Percentiles rank a stretch among this genome's conserved stretches.
These are phyloP conservation scores for Litsea cubeba DNA, from an alignment of 164 flowering plant species.

Conservation along the genomic window DNA sequence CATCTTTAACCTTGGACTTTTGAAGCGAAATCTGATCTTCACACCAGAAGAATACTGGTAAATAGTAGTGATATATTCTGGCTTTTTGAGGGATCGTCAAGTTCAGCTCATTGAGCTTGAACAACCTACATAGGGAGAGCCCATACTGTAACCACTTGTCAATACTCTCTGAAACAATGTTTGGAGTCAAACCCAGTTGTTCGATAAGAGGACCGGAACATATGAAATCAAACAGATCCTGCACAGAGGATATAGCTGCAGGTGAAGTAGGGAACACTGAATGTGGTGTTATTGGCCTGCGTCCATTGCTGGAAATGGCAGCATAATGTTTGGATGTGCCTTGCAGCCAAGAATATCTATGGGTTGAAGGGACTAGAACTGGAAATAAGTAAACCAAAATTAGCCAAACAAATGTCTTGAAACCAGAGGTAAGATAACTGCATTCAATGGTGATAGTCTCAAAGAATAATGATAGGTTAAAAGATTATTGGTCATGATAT, in stretches of 20 bases:
- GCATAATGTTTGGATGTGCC: constrained; percentile 24
- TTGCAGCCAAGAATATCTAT: constrained; percentile 42
- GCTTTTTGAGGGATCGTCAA: constrained; percentile 64
- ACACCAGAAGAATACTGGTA: constrained; percentile 95
- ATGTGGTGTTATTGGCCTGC: constrained; percentile 24
- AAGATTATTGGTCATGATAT: no score
- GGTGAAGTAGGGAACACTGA: constrained; percentile 43
- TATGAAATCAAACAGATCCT: constrained; percentile 75
- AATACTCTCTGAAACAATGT: constrained; percentile 51
- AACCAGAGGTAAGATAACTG: no score
- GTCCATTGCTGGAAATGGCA: constrained; percentile 11
- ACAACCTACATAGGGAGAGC: constrained; percentile 50
- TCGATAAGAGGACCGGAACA: constrained; percentile 73
- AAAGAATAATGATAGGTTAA: no score
- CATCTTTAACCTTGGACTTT: constrained; percentile 53
- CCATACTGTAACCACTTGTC: constrained; percentile 79
- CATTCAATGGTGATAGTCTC: no score
- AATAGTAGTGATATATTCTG: constrained; percentile 81
- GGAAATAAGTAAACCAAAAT: not conserved
- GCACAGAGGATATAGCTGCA: constrained; percentile 71
- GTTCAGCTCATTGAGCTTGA: constrained; percentile 56
- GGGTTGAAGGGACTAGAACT: constrained; percentile 19
- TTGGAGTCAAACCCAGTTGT: constrained; percentile 47
- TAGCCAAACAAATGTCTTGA: no score
- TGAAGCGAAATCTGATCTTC: constrained; percentile 79